Percentiles rank a stretch among this genome's conserved stretches.
phyloP scores from a whole-genome alignment of 78 protist genomes.

The Trichosphaerium sp. region DNA sequence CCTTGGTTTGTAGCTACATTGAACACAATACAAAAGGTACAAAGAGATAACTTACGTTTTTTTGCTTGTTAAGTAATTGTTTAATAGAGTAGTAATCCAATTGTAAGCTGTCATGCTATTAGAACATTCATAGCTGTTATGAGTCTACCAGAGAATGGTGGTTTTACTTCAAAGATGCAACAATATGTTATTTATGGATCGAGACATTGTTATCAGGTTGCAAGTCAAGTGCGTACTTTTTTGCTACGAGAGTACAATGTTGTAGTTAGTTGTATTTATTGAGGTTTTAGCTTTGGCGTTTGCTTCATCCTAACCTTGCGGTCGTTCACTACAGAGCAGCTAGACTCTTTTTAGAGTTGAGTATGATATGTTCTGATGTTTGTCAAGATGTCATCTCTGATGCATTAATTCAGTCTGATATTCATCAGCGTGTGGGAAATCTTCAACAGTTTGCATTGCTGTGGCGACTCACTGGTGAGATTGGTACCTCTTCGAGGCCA shows the following conservation, averaged over 20 bases:
- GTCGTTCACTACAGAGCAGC: slow-evolving; percentile 31
- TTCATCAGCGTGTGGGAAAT: slow-evolving; percentile 8
- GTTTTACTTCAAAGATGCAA: no score
- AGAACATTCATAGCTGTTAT: slow-evolving; percentile 22
- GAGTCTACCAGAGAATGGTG: slow-evolving; percentile 10
- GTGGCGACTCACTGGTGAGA: slow-evolving; percentile 39
- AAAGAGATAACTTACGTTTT: no score
- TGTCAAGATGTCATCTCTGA: slow-evolving; percentile 13
- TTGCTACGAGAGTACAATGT: no score
- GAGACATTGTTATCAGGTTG: no score
- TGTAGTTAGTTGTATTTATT: background rate
- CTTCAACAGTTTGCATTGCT: slow-evolving; percentile 38
- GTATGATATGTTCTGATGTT: slow-evolving; percentile 19
- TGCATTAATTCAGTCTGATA: slow-evolving; percentile 22
- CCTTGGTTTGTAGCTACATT: slow-evolving; percentile 30
- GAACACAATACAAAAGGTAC: no score
- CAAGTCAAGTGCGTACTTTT: no score
- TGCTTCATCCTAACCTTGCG: slow-evolving; percentile 19
- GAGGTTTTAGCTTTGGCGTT: slow-evolving; percentile 17
- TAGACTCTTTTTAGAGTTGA: background rate
- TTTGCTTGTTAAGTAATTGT: no score
- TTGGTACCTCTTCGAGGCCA: slow-evolving; percentile 15
- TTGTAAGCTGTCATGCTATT: slow-evolving; percentile 20
- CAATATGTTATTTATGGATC: no score
- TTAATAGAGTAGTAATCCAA: slow-evolving; percentile 23